A percentile compares a stretch with the other conserved stretches of the same genome.
Evolutionary conservation across 148 eudicot species (phyloP).

Genomic region (Camellia sinensis): DNA sequence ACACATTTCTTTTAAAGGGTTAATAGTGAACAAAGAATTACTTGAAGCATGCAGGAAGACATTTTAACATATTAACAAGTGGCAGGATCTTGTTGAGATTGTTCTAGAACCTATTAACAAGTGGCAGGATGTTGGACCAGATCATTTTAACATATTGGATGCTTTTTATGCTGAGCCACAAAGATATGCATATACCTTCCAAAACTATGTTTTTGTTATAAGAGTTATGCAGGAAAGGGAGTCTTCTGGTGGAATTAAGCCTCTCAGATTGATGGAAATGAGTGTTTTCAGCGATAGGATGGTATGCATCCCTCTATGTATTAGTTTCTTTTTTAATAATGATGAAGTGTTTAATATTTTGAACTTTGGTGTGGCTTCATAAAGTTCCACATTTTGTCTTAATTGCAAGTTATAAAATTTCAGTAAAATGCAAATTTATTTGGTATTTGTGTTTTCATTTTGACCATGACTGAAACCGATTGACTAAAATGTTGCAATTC

Average conservation of each 20-base stretch:
- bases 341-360: not conserved
- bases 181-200: conserved; percentile 93
- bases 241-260: conserved; percentile 80
- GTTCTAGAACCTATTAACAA: conserved; percentile 95
- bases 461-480: not conserved
- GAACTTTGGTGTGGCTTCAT: not conserved
- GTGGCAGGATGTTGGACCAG: conserved; percentile 94
- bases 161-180: conserved; percentile 91
- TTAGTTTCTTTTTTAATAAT: conserved; percentile 1
- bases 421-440: not conserved
- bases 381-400: not conserved
- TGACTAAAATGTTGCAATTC: not conserved
- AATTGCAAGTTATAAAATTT: too few species aligned
- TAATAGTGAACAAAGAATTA: conserved; percentile 89
- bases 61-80: too few species aligned
- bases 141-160: conserved; percentile 84
- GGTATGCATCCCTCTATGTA: conserved; percentile 39
- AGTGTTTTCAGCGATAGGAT: conserved; percentile 94
- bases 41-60: too few species aligned
- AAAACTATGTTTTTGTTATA: conserved; percentile 95
- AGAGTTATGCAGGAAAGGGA: conserved; percentile 96
- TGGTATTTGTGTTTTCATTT: conserved; percentile 1
- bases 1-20: conserved; percentile 86
- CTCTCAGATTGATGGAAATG: conserved; percentile 92
- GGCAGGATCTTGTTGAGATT: conserved; percentile 82